Evolutionary conservation across 2,329 filamentous ascomycete species (phyloP).

Genomic region (Botrytis hyacinthi): DNA sequence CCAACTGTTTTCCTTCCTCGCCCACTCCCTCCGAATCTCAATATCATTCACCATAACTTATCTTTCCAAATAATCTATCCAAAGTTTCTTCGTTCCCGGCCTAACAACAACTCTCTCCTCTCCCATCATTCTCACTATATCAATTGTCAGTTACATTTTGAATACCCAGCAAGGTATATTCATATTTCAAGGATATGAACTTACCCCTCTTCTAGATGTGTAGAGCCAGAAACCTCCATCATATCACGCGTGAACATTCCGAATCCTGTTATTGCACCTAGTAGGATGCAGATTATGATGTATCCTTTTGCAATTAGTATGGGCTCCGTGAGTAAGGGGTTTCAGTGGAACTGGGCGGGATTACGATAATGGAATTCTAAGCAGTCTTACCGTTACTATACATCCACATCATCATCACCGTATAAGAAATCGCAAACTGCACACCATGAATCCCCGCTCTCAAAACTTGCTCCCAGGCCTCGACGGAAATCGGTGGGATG

Average conservation of each 20-base stretch:
- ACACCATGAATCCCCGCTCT: constrained; percentile 27
- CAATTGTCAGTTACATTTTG: background rate
- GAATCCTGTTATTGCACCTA: constrained; percentile 29
- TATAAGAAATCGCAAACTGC: constrained; percentile 30
- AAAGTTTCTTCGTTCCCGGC: background rate
- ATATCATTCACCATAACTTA: background rate
- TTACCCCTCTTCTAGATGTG: background rate
- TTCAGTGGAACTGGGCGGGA: background rate
- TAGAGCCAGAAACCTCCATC: background rate
- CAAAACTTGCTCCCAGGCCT: constrained; percentile 24
- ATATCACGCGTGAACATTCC: constrained; percentile 31
- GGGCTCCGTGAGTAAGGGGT: background rate
- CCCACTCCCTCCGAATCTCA: background rate
- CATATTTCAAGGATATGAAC: background rate
- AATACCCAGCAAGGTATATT: background rate
- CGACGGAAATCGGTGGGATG: background rate
- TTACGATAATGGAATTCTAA: background rate
- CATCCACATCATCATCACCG: constrained; percentile 31
- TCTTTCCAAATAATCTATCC: background rate
- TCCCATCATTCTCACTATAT: background rate
- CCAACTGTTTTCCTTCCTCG: background rate
- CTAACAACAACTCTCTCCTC: background rate
- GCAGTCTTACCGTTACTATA: constrained; percentile 30
- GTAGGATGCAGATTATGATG: constrained; percentile 30
- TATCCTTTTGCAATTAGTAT: constrained; percentile 24